Evolutionary conservation across 2,329 filamentous ascomycete species (phyloP).

Genomic region (Trichoderma koningiopsis): DNA sequence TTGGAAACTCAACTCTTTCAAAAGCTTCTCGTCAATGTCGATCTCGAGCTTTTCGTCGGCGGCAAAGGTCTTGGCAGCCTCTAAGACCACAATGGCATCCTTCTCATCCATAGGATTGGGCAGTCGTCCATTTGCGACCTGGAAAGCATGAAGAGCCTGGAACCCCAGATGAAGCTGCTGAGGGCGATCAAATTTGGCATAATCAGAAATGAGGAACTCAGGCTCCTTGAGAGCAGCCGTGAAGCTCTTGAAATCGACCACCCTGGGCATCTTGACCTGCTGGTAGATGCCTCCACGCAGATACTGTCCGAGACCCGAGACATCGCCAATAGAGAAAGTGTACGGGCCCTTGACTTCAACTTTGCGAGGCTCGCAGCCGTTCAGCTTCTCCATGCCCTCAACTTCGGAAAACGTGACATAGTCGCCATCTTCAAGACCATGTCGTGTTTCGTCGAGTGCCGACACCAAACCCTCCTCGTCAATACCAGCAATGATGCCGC

Average conservation of each 20-base stretch:
- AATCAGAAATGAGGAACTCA: slow-evolving; percentile 89
- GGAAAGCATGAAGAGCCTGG: slow-evolving; percentile 88
- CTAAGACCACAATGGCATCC: slow-evolving; percentile 78
- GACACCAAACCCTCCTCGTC: slow-evolving; percentile 89
- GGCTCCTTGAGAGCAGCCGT: slow-evolving; percentile 79
- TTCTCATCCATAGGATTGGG: slow-evolving; percentile 82
- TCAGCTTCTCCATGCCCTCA: slow-evolving; percentile 87
- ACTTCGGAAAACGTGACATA: slow-evolving; percentile 94
- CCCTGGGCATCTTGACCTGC: slow-evolving; percentile 98
- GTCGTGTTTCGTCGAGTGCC: slow-evolving; percentile 88
- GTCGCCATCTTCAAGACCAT: slow-evolving; percentile 94
- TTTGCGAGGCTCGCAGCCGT: slow-evolving; percentile 81
- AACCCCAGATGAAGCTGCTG: slow-evolving; percentile 89
- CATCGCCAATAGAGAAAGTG: slow-evolving; percentile 95
- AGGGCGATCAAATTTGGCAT: slow-evolving; percentile 95
- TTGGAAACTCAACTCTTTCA: slow-evolving; percentile 93
- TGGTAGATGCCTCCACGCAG: slow-evolving; percentile 85
- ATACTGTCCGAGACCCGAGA: slow-evolving; percentile 84
- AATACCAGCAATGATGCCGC: slow-evolving; percentile 87
- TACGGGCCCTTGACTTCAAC: slow-evolving; percentile 94
- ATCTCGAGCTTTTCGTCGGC: slow-evolving; percentile 65
- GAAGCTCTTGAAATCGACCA: slow-evolving; percentile 84
- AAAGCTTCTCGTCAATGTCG: slow-evolving; percentile 87
- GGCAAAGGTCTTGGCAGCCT: slow-evolving; percentile 73
- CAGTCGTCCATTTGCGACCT: slow-evolving; percentile 70